Percentiles rank a stretch among this genome's conserved stretches.
phyloP scores from a whole-genome alignment of 345 rosid species.

The Euphorbia lathyris region DNA sequence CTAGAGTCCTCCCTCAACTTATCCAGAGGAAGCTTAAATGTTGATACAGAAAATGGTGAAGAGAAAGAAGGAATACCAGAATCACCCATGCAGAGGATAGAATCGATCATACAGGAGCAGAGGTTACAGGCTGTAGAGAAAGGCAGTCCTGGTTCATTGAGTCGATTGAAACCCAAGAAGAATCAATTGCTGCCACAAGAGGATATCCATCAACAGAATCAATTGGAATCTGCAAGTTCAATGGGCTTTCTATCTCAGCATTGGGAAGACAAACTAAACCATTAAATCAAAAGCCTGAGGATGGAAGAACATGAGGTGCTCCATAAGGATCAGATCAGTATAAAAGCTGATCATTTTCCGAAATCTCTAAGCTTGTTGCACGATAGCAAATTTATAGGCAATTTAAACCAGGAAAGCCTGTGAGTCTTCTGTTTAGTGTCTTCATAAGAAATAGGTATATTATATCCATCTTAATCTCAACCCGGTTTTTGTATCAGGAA shows the following conservation, averaged over 20 bases:
- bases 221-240: too few relatives aligned
- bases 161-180: too few relatives aligned
- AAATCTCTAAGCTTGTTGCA: conserved; percentile 89
- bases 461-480: background rate
- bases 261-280: too few relatives aligned
- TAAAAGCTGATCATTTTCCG: conserved; percentile 48
- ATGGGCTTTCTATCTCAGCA: too few relatives aligned
- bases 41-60: conserved; percentile 31
- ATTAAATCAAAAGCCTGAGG: conserved; percentile 67
- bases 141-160: too few relatives aligned
- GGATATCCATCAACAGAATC: too few relatives aligned
- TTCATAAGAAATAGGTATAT: background rate
- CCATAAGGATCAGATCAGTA: conserved; percentile 51
- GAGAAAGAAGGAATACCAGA: conserved; percentile 46
- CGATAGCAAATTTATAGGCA: conserved; percentile 39
- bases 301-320: conserved; percentile 45
- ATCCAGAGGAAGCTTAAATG: too few relatives aligned
- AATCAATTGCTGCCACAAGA: too few relatives aligned
- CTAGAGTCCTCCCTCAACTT: too few relatives aligned
- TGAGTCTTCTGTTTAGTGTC: conserved; percentile 33
- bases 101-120: conserved; percentile 93
- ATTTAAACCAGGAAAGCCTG: conserved; percentile 68
- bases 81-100: conserved; percentile 82
- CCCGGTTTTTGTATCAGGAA: conserved; percentile 41
- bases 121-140: conserved; percentile 82